Percentiles rank a stretch among this genome's conserved stretches.
Conservation (phyloP, 805 yeast species). For the Nematodospora valgi region DNA sequence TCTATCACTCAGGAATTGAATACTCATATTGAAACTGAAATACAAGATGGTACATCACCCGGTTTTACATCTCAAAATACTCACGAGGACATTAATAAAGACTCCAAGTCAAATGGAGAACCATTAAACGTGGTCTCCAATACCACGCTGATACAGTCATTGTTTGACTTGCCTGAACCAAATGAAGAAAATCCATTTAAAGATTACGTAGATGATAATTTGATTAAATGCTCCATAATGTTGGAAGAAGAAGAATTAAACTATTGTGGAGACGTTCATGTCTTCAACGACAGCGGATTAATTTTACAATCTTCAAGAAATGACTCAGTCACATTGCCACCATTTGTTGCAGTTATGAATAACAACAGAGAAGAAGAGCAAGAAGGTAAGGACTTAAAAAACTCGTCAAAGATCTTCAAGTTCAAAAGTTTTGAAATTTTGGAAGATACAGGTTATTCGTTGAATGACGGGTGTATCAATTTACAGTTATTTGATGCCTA, state of each 20-base stretch:
- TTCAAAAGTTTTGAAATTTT: slow-evolving; percentile 36
- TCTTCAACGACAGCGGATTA: slow-evolving; percentile 25
- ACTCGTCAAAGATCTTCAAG: slow-evolving; percentile 14
- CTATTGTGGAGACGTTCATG: slow-evolving; percentile 29
- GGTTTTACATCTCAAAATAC: background rate
- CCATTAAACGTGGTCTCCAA: background rate
- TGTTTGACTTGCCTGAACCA: slow-evolving; percentile 31
- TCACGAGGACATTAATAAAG: background rate
- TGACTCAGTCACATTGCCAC: slow-evolving; percentile 8
- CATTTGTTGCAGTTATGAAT: slow-evolving; percentile 1
- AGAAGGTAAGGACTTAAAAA: background rate
- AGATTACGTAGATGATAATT: slow-evolving; percentile 13
- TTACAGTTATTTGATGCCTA: slow-evolving; percentile 40
- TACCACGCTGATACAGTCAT: slow-evolving; percentile 6
- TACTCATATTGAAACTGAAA: slow-evolving; percentile 6
- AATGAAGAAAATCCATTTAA: slow-evolving; percentile 18
- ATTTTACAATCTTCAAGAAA: slow-evolving; percentile 17
- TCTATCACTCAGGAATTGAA: slow-evolving; percentile 23
- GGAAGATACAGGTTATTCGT: slow-evolving; percentile 26
- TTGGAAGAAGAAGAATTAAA: slow-evolving; percentile 31
- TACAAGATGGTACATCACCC: slow-evolving; percentile 8
- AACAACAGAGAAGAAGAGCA: background rate
- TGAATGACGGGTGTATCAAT: slow-evolving; percentile 33
- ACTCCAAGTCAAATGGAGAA: slow-evolving; percentile 1
- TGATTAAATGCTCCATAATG: slow-evolving; percentile 18